phyloP scores from a whole-genome alignment of 345 rosid species.

The Adansonia digitata region DNA sequence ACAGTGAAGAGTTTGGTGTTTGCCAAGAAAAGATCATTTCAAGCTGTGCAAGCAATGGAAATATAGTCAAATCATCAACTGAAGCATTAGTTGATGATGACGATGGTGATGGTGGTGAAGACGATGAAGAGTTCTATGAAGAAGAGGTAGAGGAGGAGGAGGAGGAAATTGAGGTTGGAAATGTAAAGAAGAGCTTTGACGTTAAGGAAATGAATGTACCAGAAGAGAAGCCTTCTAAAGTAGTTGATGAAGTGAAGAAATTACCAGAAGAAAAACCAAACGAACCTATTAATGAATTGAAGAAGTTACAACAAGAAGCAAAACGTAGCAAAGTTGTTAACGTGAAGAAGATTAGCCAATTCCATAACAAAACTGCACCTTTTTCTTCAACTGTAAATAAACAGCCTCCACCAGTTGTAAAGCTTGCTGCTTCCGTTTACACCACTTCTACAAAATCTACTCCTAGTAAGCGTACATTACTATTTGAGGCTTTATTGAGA shows the following conservation, averaged over 20 bases:
- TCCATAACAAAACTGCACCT: slow-evolving; percentile 30
- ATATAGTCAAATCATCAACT: slow-evolving; percentile 9
- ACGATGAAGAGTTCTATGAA: slow-evolving; percentile 28
- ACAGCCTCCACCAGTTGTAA: slow-evolving; percentile 45
- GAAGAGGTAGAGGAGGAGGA: slow-evolving; percentile 33
- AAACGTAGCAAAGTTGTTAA: slow-evolving; percentile 21
- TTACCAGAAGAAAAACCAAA: slow-evolving; percentile 21
- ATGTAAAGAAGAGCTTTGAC: slow-evolving; percentile 40
- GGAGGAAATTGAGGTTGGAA: slow-evolving; percentile 24
- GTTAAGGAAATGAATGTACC: slow-evolving; percentile 45
- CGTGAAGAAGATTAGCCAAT: slow-evolving; percentile 34
- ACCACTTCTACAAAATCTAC: slow-evolving; percentile 23
- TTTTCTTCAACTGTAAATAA: slow-evolving; percentile 37
- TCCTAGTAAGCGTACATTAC: slow-evolving; percentile 20
- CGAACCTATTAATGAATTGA: slow-evolving; percentile 32
- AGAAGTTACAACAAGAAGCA: slow-evolving; percentile 27
- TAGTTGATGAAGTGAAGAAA: slow-evolving; percentile 37
- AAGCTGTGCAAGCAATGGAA: slow-evolving; percentile 7
- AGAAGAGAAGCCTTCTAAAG: slow-evolving; percentile 23
- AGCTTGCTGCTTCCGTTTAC: slow-evolving; percentile 37
- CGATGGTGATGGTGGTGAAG: slow-evolving; percentile 22
- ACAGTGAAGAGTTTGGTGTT: slow-evolving; percentile 42
- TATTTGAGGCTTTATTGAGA: background rate
- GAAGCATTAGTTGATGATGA: background rate
- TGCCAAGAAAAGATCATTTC: slow-evolving; percentile 49